phyloP scores from a whole-genome alignment of 495 filamentous ascomycete species.

The Lindgomyces ingoldianus region DNA sequence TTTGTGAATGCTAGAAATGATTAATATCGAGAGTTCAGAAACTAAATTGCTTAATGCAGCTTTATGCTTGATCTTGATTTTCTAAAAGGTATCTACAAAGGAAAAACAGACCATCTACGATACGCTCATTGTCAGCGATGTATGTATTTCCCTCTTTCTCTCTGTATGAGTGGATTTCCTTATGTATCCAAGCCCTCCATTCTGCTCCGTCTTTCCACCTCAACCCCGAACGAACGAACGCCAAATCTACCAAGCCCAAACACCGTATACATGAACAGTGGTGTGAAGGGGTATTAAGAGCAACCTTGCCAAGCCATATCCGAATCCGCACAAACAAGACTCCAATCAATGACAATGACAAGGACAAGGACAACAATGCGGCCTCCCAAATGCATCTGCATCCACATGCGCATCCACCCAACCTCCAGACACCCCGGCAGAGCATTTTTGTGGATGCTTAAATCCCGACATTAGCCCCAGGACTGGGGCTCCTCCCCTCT shows the following conservation, averaged over 20 bases:
- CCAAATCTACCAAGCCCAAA: neutral
- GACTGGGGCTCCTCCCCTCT: too few species aligned
- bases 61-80: too few species aligned
- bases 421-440: too few species aligned
- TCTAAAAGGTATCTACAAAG: neutral
- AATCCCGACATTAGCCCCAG: too few species aligned
- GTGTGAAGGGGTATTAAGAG: conserved; percentile 17
- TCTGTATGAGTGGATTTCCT: neutral
- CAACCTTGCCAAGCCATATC: too few species aligned
- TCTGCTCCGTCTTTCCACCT: neutral
- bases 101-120: neutral
- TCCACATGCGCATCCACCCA: too few species aligned
- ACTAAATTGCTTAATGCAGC: too few species aligned
- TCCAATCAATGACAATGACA: neutral
- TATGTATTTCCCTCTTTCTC: neutral
- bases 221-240: neutral
- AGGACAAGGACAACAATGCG: too few species aligned
- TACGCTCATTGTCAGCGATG: neutral
- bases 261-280: neutral
- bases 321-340: neutral
- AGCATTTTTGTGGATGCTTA: too few species aligned
- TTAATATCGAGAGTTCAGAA: too few species aligned
- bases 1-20: too few species aligned
- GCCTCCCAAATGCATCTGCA: neutral
- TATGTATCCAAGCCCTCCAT: neutral